Conservation (phyloP, 2,329 filamentous ascomycete genomes). For the Fusarium pilosicola region DNA sequence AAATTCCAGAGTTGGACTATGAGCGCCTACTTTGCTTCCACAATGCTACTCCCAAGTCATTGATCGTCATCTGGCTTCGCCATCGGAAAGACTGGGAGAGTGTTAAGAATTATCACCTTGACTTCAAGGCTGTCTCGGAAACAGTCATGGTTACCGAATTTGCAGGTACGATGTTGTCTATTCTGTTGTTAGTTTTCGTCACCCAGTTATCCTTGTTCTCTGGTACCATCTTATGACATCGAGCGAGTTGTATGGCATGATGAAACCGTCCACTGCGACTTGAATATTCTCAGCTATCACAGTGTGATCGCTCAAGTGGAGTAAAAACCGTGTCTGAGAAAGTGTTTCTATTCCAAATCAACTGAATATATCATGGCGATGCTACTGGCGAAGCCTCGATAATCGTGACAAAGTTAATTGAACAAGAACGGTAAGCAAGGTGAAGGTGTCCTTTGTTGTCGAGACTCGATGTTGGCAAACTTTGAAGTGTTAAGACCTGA, state of each 20-base stretch:
- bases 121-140: background rate
- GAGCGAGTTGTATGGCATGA: background rate
- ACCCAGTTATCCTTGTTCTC: background rate
- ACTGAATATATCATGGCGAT: background rate
- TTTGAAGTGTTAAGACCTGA: background rate
- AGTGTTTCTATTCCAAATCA: background rate
- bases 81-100: background rate
- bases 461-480: background rate
- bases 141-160: background rate
- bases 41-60: background rate
- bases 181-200: background rate
- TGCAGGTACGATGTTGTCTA: background rate
- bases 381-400: background rate
- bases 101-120: background rate
- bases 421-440: background rate
- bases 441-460: background rate
- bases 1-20: background rate
- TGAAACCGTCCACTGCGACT: background rate
- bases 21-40: background rate
- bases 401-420: background rate
- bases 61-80: background rate
- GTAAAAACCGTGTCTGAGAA: background rate
- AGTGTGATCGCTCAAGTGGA: background rate
- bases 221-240: background rate
- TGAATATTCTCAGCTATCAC: background rate